Conservation (phyloP, 164 flowering plant species). For the Nymphaea colorata region DNA sequence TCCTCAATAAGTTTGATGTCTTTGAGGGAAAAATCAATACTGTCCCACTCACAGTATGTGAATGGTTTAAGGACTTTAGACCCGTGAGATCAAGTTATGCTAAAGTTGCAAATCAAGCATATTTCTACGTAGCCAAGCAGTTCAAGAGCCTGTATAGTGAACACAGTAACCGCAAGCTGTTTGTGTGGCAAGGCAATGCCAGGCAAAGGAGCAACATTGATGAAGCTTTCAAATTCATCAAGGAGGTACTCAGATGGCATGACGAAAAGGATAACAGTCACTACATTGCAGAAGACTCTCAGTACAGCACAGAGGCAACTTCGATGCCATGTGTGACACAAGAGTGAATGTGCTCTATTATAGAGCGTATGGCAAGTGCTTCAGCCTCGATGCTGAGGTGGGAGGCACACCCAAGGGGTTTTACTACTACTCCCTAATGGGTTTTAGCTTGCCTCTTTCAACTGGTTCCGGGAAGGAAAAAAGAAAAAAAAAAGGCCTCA, state of each 20-base stretch:
- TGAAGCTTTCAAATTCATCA: conserved; percentile 36
- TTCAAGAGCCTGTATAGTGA: conserved; percentile 43
- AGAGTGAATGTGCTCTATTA: conserved; percentile 8
- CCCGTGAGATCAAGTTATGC: conserved; percentile 30
- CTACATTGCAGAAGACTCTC: conserved; percentile 29
- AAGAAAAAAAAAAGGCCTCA: no score
- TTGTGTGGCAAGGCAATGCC: conserved; percentile 33
- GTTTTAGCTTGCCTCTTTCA: no score
- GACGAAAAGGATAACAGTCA: conserved; percentile 31
- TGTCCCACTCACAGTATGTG: conserved; percentile 30
- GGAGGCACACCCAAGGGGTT: no score
- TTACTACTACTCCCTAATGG: no score
- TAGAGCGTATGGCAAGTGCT: no score
- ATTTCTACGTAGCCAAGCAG: conserved; percentile 40
- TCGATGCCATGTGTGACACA: conserved; percentile 28
- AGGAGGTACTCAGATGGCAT: conserved; percentile 52
- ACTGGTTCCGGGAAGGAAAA: no score
- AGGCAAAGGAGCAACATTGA: conserved; percentile 30
- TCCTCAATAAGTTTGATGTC: conserved; percentile 40
- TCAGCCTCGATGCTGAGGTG: no score
- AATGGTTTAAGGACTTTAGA: conserved; percentile 43
- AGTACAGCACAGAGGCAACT: conserved; percentile 33
- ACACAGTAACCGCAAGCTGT: conserved; percentile 29
- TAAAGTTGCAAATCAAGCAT: conserved; percentile 39
- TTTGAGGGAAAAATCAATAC: conserved; percentile 37